phyloP scores from a whole-genome alignment of 148 eudicot genomes.

The Camellia sinensis region DNA sequence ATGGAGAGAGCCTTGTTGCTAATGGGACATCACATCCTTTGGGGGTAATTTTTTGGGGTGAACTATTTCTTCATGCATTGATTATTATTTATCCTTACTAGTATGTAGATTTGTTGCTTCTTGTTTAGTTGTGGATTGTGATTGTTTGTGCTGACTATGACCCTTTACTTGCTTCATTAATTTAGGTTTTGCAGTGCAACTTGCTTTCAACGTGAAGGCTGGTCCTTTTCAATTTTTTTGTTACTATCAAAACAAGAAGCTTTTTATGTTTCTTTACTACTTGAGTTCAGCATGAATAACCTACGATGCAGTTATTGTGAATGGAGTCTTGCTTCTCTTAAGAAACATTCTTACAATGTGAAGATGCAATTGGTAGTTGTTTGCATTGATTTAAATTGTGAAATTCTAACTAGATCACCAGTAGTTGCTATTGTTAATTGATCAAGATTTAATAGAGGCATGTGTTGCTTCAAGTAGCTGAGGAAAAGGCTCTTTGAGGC shows the following conservation, averaged over 20 bases:
- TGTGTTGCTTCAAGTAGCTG: background rate
- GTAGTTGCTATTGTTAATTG: background rate
- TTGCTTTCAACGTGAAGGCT: background rate
- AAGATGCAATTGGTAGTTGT: background rate
- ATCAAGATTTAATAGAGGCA: background rate
- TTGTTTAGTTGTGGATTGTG: background rate
- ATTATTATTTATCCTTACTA: background rate
- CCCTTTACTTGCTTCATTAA: background rate
- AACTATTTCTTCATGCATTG: background rate
- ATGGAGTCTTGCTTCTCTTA: background rate
- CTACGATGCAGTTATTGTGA: background rate
- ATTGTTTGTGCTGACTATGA: background rate
- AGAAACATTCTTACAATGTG: background rate
- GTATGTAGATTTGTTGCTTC: background rate
- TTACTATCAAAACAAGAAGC: background rate
- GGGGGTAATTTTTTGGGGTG: conserved; percentile 34
- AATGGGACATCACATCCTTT: conserved; percentile 27
- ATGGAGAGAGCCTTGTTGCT: conserved; percentile 14
- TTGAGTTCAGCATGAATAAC: background rate
- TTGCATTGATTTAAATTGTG: background rate
- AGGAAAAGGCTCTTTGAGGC: background rate
- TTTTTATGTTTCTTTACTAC: background rate
- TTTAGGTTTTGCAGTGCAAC: background rate
- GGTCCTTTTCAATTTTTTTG: background rate
- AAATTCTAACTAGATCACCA: background rate